Evolutionary conservation across 192 early-diverging fungal species (phyloP).

Genomic region (Backusella psychrophila): DNA sequence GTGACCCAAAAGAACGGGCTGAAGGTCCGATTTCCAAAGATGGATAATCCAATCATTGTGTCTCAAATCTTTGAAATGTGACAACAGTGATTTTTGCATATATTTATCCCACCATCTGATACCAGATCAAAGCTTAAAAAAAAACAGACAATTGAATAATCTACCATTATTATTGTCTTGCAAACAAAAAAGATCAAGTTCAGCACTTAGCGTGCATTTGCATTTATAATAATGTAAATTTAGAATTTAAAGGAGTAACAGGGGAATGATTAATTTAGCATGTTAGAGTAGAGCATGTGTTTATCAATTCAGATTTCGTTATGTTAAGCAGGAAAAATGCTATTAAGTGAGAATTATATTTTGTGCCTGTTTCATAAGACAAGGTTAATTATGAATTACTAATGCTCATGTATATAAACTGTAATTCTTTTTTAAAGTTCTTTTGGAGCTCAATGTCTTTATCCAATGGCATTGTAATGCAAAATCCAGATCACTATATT

Average conservation of each 20-base stretch:
- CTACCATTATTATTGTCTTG: neutral
- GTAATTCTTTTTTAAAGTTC: neutral
- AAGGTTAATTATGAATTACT: neutral
- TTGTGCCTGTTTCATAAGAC: neutral
- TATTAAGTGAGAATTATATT: neutral
- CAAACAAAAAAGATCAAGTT: neutral
- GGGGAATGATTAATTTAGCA: slow-evolving; percentile 1
- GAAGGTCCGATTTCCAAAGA: neutral
- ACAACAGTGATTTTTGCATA: neutral
- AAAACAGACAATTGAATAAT: neutral
- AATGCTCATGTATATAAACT: neutral
- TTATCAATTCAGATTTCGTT: slow-evolving; percentile 5
- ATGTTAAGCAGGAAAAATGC: neutral
- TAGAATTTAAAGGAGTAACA: slow-evolving; percentile 4
- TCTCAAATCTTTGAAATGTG: neutral
- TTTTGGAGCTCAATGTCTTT: neutral
- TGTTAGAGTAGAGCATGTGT: neutral
- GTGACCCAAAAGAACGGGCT: neutral
- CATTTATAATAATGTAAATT: slow-evolving; percentile 3
- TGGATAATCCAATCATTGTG: neutral
- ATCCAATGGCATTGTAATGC: neutral
- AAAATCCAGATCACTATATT: neutral
- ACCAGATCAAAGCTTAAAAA: slow-evolving; percentile 2
- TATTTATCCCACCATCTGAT: slow-evolving; percentile 7
- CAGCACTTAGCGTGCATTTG: neutral